A percentile compares a stretch with the other conserved stretches of the same genome.
phyloP scores from a whole-genome alignment of 2,329 filamentous ascomycete species.

The Aspergillus chevalieri region DNA sequence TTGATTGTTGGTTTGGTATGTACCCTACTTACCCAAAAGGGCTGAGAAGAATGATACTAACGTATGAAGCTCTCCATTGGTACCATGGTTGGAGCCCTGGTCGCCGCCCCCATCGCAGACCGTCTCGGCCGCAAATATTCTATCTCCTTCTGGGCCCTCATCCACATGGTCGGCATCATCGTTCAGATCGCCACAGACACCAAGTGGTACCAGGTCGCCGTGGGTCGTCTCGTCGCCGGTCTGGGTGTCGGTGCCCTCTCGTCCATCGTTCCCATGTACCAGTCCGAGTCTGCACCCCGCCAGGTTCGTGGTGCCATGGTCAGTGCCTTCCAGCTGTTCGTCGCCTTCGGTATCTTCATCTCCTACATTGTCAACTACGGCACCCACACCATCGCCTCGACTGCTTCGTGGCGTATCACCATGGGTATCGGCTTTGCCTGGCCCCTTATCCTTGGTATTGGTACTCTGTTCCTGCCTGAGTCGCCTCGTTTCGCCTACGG shows the following conservation, averaged over 20 bases:
- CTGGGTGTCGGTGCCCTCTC: slow-evolving; percentile 44
- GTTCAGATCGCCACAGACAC: slow-evolving; percentile 39
- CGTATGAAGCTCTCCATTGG: slow-evolving; percentile 37
- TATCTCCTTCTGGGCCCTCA: slow-evolving; percentile 39
- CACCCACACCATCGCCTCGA: slow-evolving; percentile 37
- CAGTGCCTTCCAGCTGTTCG: slow-evolving; percentile 45
- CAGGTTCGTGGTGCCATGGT: slow-evolving; percentile 46
- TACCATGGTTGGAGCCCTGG: slow-evolving; percentile 37
- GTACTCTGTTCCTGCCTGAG: slow-evolving; percentile 53
- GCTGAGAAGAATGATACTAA: slow-evolving; percentile 1
- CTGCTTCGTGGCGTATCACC: slow-evolving; percentile 43
- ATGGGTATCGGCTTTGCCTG: slow-evolving; percentile 57
- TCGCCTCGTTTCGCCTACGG: slow-evolving; percentile 56
- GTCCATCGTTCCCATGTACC: slow-evolving; percentile 44
- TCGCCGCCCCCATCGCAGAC: slow-evolving; percentile 42
- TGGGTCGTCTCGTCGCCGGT: slow-evolving; percentile 44
- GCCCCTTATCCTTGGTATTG: slow-evolving; percentile 49
- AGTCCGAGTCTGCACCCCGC: slow-evolving; percentile 41
- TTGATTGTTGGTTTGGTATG: slow-evolving; percentile 41
- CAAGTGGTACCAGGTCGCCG: slow-evolving; percentile 40
- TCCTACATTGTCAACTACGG: slow-evolving; percentile 46
- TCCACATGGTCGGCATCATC: slow-evolving; percentile 43
- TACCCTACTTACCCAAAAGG: neutral
- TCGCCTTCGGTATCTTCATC: slow-evolving; percentile 46
- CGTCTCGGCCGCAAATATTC: slow-evolving; percentile 41